Conservation (phyloP, 345 rosid genomes). For the Aquilaria sinensis region DNA sequence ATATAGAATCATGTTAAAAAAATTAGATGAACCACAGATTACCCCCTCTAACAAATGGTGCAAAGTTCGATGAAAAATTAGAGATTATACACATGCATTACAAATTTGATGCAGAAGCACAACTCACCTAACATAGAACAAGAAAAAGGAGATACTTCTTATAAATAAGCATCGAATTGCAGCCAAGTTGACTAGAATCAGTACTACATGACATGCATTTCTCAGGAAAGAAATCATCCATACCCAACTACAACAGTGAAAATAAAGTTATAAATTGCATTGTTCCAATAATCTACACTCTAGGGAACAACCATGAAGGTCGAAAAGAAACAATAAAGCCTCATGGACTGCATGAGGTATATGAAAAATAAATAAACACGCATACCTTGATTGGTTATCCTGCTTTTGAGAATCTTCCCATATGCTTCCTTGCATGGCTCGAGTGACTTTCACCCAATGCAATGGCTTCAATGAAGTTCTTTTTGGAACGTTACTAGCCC, state of each 20-base stretch:
- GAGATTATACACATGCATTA: background rate
- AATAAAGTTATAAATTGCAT: background rate
- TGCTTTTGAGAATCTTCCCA: slow-evolving; percentile 94
- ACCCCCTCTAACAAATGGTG: background rate
- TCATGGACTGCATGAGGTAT: background rate
- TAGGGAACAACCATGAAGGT: too few relatives aligned
- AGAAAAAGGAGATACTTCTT: background rate
- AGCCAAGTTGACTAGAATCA: background rate
- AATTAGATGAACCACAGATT: too few relatives aligned
- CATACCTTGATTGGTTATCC: slow-evolving; percentile 74
- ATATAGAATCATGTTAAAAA: too few relatives aligned
- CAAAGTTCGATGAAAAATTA: background rate
- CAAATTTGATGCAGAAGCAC: background rate
- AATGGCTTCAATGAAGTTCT: slow-evolving; percentile 71
- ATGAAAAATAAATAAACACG: background rate
- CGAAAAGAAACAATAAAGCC: background rate
- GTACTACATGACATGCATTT: slow-evolving; percentile 1
- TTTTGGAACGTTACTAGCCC: slow-evolving; percentile 48
- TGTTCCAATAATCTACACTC: too few relatives aligned
- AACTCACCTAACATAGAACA: background rate
- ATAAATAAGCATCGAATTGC: background rate
- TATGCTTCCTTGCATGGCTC: slow-evolving; percentile 86
- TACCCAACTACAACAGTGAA: background rate
- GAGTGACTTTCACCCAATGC: slow-evolving; percentile 96
- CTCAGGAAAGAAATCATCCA: background rate